Base-by-base conservation (phyloP, 2,329 filamentous ascomycete genomes). In the Dryadomyces quercivorus region DNA sequence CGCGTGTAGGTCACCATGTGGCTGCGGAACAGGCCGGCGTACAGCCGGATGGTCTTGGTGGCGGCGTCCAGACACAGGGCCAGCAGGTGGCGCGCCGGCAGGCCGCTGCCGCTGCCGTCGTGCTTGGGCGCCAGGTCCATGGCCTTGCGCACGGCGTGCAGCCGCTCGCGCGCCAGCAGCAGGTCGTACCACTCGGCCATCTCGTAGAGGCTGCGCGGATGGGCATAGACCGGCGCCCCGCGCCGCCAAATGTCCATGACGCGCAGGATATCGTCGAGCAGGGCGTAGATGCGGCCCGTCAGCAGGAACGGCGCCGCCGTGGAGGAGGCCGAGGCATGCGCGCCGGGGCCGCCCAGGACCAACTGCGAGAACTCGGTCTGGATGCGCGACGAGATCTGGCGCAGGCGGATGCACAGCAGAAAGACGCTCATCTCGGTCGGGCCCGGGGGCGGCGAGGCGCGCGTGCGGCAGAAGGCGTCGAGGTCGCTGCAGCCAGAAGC, bases 121-220 rank as follows among this genome's bases (percentile, higher is more conserved):
- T 60, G 56, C 26, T 67, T 68, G 0, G 70, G 67, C 0, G 70
- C 61, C 2, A 70, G 61, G 26, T 73, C 66, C 10, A 75, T 67
- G 0, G 70, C 71, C 1, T 69, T 66, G 46, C 73, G 63, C 0
- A 73, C 59, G 0, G 74, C 63, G 1, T 69, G 62, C 0, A 74
- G 60, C 20, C 65, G 62, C 46, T 75, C 73, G 36, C 71, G 67
- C 5, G 69, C 65, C 1, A 64, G 60, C 3, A 74, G 59, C 15
- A 73, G 65, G 43, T 75, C 70, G 42, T 72, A 73, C 70, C 70
- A 76, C 21, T 71, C 69, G 9, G 67, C 62, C 6, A 64, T 65
- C 54, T 75, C 67, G 43, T 73, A 76, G 0, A 75, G 61, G n/a
- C 66, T 68, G 5, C 60, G 61, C 0, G 70, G 69, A 18, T 18